Conservation (phyloP, 2,329 filamentous ascomycete genomes). For the Cercospora sojina region DNA sequence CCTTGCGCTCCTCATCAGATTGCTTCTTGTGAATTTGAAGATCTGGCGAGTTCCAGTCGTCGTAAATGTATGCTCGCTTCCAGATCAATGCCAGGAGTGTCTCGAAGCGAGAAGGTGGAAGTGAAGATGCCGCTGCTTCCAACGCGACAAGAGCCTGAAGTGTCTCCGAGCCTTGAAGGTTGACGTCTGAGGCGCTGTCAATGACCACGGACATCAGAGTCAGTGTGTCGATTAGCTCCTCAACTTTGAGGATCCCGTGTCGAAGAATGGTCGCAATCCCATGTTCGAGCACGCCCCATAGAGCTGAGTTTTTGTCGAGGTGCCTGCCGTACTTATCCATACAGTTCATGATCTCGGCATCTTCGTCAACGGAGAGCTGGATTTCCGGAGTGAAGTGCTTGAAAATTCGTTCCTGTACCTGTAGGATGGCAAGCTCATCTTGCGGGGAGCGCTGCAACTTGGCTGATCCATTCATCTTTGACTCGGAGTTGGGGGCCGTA, state of each 20-base stretch:
- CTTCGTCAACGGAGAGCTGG: slow-evolving; percentile 71
- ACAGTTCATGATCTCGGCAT: slow-evolving; percentile 73
- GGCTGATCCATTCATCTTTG: slow-evolving; percentile 9
- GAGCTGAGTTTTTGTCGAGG: slow-evolving; percentile 58
- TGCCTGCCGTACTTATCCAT: slow-evolving; percentile 63
- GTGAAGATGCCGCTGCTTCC: slow-evolving; percentile 53
- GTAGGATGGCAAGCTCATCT: slow-evolving; percentile 66
- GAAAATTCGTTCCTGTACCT: slow-evolving; percentile 77
- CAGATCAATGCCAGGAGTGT: slow-evolving; percentile 67
- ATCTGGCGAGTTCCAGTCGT: slow-evolving; percentile 73
- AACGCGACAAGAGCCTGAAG: slow-evolving; percentile 67
- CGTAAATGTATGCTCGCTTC: slow-evolving; percentile 79
- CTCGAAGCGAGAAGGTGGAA: slow-evolving; percentile 56
- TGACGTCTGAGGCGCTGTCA: slow-evolving; percentile 49
- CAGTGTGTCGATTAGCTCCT: slow-evolving; percentile 68
- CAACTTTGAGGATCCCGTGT: slow-evolving; percentile 63
- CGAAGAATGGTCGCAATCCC: slow-evolving; percentile 68
- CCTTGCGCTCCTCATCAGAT: slow-evolving; percentile 66
- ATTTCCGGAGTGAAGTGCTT: slow-evolving; percentile 68
- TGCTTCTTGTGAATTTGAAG: slow-evolving; percentile 49
- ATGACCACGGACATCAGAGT: slow-evolving; percentile 66
- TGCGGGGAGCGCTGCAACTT: slow-evolving; percentile 7
- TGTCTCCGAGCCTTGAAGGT: slow-evolving; percentile 62
- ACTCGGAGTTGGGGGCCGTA: not conserved
- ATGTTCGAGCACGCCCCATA: slow-evolving; percentile 70